Evolutionary conservation across 495 filamentous ascomycete species (phyloP), one percentile per base, ranked within the genome.

Genomic region (Glutinoglossum americanum): DNA sequence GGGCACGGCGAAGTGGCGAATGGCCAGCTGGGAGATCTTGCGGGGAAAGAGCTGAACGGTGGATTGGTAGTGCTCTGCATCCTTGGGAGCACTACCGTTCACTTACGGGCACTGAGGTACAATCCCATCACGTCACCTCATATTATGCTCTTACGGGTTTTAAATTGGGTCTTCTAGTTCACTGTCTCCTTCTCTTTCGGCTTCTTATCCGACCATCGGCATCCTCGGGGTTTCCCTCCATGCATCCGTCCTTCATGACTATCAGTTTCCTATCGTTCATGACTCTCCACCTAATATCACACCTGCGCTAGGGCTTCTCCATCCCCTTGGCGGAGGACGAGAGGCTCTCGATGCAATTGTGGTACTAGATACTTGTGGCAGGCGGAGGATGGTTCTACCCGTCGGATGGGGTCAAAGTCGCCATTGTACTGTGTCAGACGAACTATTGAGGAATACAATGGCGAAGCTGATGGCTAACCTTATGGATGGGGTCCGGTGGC

Each of bases 281-380:
- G 49, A 53, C 26, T 53, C 49, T 17, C 25, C 23, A 19, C 17
- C 49, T 27, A 53, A 32, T 27, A 53, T 53, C 13, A 53, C 17
- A 13, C 23, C 25, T 6, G 49, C 25, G 2, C 56, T 73, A 13
- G 71, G 71, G 15, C 64, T 73, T 15, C 60, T 72, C 21, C 71
- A 73, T 54, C 71, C 71, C 3, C 62, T 72, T 27, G 71, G 71
- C 27, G 71, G 71, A 30, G 71, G 71, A 0, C 64, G 67, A 23
- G 54, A 59, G 32, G 66, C 68, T 19, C 60, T 73, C 1, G 71
- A 73, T 49, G 70, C 71, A 25, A 62, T 73, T 25, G 71, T 72
- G 17, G 65, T 72, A 13, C 57, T 73, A 15, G 71, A 73, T 58
- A 39, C 59, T 13, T 61, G 60, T 19, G 62, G 64, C 0, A 56